Base-by-base conservation (phyloP, 306 rosid species). In the Inga oerstediana region DNA sequence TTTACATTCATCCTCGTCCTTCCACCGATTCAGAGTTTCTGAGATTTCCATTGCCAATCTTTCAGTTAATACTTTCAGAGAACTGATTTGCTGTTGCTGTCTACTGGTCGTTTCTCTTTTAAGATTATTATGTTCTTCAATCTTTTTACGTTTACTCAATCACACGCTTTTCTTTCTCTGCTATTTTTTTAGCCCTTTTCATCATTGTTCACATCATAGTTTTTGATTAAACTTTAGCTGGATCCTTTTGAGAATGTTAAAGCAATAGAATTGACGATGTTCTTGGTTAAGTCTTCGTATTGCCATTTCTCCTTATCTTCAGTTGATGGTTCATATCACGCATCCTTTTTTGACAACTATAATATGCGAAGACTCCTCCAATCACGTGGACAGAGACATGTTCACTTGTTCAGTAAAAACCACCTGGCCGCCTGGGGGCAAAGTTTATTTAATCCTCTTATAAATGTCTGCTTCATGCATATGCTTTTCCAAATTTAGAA, bases 1-100 rank as follows among this genome's bases (percentile, higher is more conserved):
- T 41, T 41, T 15, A 1, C n/a, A n/a, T 41, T 24, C 35, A 20
- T 22, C 12, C 17, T 15, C 2, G 14, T 75, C 70, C 66, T 41
- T 51, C 4, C 24, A 75, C 22, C 27, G 37, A 35, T 72, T 85
- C 74, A 48, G 72, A 77, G 32, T 43, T 72, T 85, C 77, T 49
- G 75, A 73, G 45, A 20, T 74, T 27, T 32, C 22, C 22, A 17
- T 83, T 52, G 9, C n/a, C 39, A 19, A 14, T 46, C 59, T 58
- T 41, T 44, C 76, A 62, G 81, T 81, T 24, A 35, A 27, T 78
- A 35, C 24, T 80, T 64, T 20, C 72, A 11, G 35, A 52, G 51
- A 22, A 54, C n/a, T 35, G 19, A 32, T 52, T 32, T 10, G 46
- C 45, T 32, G 20, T 20, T 49, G 12, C 58, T 2, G n/a, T 45